These are phyloP conservation scores for Xylariaceae sp. DNA, from an alignment of 2,329 filamentous ascomycete species.

Conservation along the genomic window DNA sequence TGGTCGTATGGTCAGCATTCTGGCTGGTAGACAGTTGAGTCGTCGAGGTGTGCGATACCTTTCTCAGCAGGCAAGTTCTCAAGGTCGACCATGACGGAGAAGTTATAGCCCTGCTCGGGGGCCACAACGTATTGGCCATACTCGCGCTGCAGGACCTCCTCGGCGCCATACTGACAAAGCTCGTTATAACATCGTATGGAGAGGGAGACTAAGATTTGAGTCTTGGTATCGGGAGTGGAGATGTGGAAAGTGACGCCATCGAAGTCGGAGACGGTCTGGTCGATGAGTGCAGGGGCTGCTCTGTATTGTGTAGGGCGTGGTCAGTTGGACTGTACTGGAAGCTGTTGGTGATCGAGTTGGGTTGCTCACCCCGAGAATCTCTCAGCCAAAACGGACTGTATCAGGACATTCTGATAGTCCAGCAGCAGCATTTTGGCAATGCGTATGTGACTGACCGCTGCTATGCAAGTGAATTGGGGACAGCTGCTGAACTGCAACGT, in stretches of 20 bases:
- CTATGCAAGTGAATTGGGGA: too few species aligned
- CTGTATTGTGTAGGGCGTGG: constrained; percentile 49
- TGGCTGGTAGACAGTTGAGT: not conserved
- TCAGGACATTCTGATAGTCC: constrained; percentile 98
- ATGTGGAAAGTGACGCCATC: constrained; percentile 99
- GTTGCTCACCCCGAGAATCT: constrained; percentile 75
- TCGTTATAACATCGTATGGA: constrained; percentile 93
- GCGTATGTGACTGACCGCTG: not conserved
- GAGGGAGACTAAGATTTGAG: constrained; percentile 91
- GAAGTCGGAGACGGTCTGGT: constrained; percentile 98
- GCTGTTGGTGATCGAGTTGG: not conserved
- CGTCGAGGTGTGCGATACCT: constrained; percentile 40
- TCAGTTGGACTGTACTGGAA: constrained; percentile 19
- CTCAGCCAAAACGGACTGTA: constrained; percentile 93
- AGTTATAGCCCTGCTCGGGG: constrained; percentile 90
- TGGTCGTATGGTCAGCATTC: constrained; percentile 30
- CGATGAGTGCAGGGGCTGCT: constrained; percentile 80
- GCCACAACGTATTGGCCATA: constrained; percentile 88
- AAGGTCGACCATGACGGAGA: constrained; percentile 86
- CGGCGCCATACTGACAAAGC: constrained; percentile 86
- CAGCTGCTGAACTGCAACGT: too few species aligned
- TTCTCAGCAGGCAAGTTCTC: constrained; percentile 80
- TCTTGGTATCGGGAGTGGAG: constrained; percentile 89
- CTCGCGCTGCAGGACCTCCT: constrained; percentile 87
- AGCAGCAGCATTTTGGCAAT: constrained; percentile 75